Percentiles rank a stretch among this genome's conserved stretches.
Conservation (phyloP, 495 filamentous ascomycete species). For the Aspergillus olivimuriae region DNA sequence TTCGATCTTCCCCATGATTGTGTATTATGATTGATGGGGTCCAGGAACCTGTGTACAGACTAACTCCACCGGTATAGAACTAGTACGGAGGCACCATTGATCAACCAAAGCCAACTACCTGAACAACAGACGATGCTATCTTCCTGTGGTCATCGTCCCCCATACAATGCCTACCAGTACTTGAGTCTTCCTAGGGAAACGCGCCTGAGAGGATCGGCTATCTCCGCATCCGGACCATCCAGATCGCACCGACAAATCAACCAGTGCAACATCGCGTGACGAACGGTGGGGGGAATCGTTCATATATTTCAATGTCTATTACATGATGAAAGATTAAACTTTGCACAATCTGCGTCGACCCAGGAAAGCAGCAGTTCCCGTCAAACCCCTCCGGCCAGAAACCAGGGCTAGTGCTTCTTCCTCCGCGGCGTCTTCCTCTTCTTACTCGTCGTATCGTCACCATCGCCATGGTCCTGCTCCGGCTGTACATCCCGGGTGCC, state of each 20-base stretch:
- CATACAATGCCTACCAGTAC: neutral
- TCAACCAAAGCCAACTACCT: no score
- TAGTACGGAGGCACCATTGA: no score
- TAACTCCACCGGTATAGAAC: no score
- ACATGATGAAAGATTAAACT: neutral
- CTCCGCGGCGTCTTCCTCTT: constrained; percentile 11
- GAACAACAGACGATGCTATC: no score
- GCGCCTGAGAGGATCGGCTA: constrained; percentile 3
- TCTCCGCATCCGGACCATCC: constrained; percentile 9
- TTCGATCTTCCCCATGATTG: neutral
- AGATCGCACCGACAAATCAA: neutral
- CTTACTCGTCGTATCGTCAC: constrained; percentile 10
- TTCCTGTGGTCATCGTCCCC: neutral
- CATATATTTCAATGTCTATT: neutral
- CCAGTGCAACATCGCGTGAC: constrained; percentile 10
- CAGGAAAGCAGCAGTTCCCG: neutral
- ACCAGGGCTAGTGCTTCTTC: neutral
- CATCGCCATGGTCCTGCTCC: neutral
- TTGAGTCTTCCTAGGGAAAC: no score
- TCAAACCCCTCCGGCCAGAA: neutral
- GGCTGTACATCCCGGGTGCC: constrained; percentile 2
- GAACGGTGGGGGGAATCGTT: constrained; percentile 7
- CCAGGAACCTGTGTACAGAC: no score
- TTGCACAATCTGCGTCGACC: neutral
- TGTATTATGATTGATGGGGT: neutral